Evolutionary conservation across 192 early-diverging fungal genomes (phyloP).

Genomic region (Backusella macrospora): DNA sequence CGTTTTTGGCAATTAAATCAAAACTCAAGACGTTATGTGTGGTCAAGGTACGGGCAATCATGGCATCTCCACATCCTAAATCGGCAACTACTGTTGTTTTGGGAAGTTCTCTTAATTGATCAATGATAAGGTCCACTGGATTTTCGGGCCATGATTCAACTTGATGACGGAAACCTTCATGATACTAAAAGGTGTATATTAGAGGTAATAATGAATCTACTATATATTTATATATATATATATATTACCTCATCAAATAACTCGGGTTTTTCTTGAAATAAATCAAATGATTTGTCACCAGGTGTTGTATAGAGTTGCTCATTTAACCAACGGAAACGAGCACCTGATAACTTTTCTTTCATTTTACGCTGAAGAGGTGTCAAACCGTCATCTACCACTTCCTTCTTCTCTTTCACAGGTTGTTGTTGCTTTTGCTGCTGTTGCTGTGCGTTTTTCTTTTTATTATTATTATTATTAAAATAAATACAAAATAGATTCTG

Average conservation of each 20-base stretch:
- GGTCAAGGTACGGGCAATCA: slow-evolving; percentile 70
- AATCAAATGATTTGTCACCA: slow-evolving; percentile 68
- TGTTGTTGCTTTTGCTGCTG: neutral
- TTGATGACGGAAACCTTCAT: slow-evolving; percentile 90
- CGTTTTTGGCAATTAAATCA: slow-evolving; percentile 83
- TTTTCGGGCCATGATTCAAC: slow-evolving; percentile 93
- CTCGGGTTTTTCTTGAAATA: slow-evolving; percentile 84
- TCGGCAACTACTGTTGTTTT: slow-evolving; percentile 76
- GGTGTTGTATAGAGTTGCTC: slow-evolving; percentile 92
- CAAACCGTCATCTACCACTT: slow-evolving; percentile 23
- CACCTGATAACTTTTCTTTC: slow-evolving; percentile 68
- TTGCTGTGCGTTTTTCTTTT: neutral
- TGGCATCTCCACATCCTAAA: slow-evolving; percentile 96
- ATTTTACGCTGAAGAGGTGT: slow-evolving; percentile 43
- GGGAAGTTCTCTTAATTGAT: slow-evolving; percentile 57
- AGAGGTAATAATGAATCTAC: no score
- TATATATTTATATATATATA: neutral
- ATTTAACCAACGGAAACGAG: slow-evolving; percentile 90
- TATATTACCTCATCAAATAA: slow-evolving; percentile 80
- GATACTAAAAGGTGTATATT: slow-evolving; percentile 61
- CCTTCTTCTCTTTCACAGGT: neutral
- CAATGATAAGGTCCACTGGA: slow-evolving; percentile 86
- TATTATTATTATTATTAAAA: neutral
- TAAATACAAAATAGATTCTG: neutral
- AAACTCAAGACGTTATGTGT: slow-evolving; percentile 80